These are phyloP conservation scores for Solanum aculeatissimum DNA, from an alignment of 305 asterid species.

Conservation along the genomic window DNA sequence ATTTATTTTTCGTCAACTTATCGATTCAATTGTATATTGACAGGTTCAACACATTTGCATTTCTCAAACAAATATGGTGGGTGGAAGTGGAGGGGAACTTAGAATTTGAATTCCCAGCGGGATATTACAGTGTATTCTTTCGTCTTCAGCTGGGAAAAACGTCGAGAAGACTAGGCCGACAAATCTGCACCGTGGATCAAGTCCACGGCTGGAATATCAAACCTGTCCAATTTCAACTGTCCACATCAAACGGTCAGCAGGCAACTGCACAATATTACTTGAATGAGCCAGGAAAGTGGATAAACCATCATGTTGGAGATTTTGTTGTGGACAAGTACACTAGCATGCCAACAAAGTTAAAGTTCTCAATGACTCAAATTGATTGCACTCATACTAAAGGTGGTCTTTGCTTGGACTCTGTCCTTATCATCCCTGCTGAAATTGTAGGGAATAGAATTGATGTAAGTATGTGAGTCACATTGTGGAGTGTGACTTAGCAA, in stretches of 20 bases:
- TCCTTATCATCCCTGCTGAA: slow-evolving; percentile 25
- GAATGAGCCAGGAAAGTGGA: slow-evolving; percentile 32
- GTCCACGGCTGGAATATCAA: slow-evolving; percentile 38
- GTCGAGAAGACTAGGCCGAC: slow-evolving; percentile 7
- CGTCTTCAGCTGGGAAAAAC: slow-evolving; percentile 36
- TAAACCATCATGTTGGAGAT: slow-evolving; percentile 41
- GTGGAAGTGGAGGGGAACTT: slow-evolving; percentile 42
- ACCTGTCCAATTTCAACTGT: slow-evolving; percentile 36
- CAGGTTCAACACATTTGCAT: slow-evolving; percentile 40
- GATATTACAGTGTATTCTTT: slow-evolving; percentile 38
- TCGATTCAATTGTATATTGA: neutral
- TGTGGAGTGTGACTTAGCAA: neutral
- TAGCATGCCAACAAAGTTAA: slow-evolving; percentile 20
- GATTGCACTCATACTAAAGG: slow-evolving; percentile 66
- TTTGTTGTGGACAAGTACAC: slow-evolving; percentile 25
- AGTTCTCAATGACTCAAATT: slow-evolving; percentile 52
- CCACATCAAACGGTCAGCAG: slow-evolving; percentile 23
- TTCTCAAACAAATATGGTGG: slow-evolving; percentile 65
- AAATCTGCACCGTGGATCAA: slow-evolving; percentile 4
- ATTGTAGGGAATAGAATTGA: neutral
- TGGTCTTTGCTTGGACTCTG: slow-evolving; percentile 46
- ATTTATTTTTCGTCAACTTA: no score
- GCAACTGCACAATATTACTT: slow-evolving; percentile 12
- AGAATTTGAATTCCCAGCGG: slow-evolving; percentile 49
- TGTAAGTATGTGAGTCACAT: neutral